Evolutionary conservation across 805 yeast species (phyloP).

Genomic region (Lipomyces mesembrius): DNA sequence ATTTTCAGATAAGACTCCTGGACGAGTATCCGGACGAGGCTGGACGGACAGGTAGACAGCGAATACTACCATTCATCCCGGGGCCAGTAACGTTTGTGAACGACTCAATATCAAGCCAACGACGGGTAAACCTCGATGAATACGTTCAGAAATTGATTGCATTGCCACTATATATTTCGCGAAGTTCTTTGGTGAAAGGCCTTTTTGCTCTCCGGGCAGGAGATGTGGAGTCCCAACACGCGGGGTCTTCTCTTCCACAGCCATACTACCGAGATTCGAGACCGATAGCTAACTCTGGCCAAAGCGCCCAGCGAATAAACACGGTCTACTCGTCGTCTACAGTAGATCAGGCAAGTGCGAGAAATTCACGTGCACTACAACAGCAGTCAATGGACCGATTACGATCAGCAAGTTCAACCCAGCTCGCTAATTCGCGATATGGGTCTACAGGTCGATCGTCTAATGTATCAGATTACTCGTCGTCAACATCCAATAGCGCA

Average conservation of each 20-base stretch:
- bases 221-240: constrained; percentile 56
- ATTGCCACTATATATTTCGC: constrained; percentile 70
- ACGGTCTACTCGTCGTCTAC: constrained; percentile 2
- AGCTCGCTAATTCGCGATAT: background rate
- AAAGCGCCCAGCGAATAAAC: background rate
- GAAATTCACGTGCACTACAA: constrained; percentile 2
- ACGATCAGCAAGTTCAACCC: constrained; percentile 16
- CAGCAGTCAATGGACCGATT: constrained; percentile 19
- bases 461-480: constrained; percentile 10
- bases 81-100: constrained; percentile 94
- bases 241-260: constrained; percentile 44
- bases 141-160: constrained; percentile 64
- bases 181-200: constrained; percentile 54
- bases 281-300: background rate
- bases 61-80: constrained; percentile 91
- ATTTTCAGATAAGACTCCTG: constrained; percentile 80
- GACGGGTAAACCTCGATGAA: constrained; percentile 59
- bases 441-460: constrained; percentile 1
- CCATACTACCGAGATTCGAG: constrained; percentile 36
- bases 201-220: constrained; percentile 72
- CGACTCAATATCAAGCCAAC: constrained; percentile 65
- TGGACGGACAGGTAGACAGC: constrained; percentile 75
- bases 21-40: constrained; percentile 91
- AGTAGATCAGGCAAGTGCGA: constrained; percentile 2
- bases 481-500: constrained; percentile 17